Percentiles rank a stretch among this genome's conserved stretches.
Evolutionary conservation across 2,329 filamentous ascomycete genomes (phyloP).

Genomic region (Talaromyces sp.): DNA sequence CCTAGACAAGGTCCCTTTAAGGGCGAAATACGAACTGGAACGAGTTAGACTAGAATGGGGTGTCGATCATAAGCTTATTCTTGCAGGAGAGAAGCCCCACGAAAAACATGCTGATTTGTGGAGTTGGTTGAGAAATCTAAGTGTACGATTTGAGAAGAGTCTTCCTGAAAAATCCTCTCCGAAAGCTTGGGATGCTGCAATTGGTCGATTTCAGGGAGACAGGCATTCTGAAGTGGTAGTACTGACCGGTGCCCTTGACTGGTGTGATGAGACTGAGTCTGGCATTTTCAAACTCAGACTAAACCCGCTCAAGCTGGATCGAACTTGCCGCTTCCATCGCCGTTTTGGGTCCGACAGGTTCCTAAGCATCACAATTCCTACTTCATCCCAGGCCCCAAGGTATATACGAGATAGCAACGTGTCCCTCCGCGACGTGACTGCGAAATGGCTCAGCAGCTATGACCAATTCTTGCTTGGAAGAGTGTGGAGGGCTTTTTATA

Average conservation of each 20-base stretch:
- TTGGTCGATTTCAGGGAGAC: slow-evolving; percentile 26
- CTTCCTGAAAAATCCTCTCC: slow-evolving; percentile 28
- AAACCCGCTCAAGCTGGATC: slow-evolving; percentile 38
- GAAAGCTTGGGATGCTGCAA: slow-evolving; percentile 32
- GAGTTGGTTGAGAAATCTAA: slow-evolving; percentile 26
- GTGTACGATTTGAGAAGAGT: slow-evolving; percentile 17
- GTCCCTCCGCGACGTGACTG: slow-evolving; percentile 29
- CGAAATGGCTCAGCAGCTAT: slow-evolving; percentile 36
- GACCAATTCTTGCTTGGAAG: slow-evolving; percentile 39
- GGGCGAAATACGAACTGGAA: slow-evolving; percentile 36
- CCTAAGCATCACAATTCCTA: slow-evolving; percentile 35
- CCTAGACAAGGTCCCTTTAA: slow-evolving; percentile 24
- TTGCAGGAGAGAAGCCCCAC: slow-evolving; percentile 21
- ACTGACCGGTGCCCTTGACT: slow-evolving; percentile 37
- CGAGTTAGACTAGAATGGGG: slow-evolving; percentile 28
- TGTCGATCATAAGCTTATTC: slow-evolving; percentile 24
- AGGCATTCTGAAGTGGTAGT: slow-evolving; percentile 35
- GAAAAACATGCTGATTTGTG: slow-evolving; percentile 29
- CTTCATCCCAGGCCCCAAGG: slow-evolving; percentile 22
- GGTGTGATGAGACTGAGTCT: slow-evolving; percentile 27
- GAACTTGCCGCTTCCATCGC: slow-evolving; percentile 42
- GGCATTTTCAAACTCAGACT: slow-evolving; percentile 36
- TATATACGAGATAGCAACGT: slow-evolving; percentile 22
- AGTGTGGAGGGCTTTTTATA: slow-evolving; percentile 41
- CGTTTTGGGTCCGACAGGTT: slow-evolving; percentile 46